Conservation (phyloP, 2,329 filamentous ascomycete genomes). For the Botrytis medusae region DNA sequence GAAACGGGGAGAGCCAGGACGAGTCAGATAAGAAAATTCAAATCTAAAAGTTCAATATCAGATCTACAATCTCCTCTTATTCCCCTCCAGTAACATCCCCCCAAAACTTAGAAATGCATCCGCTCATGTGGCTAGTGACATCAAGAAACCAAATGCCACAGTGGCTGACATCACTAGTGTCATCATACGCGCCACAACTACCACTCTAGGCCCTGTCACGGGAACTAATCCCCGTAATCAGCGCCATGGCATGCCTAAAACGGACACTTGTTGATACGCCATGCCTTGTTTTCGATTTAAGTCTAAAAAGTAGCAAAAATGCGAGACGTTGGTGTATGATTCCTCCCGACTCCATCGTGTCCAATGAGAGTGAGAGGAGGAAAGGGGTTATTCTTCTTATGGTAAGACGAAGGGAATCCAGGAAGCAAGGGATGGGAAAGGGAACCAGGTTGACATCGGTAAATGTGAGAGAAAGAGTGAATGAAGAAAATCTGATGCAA, state of each 20-base stretch:
- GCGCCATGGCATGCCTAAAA: background rate
- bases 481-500: background rate
- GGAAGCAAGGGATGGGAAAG: background rate
- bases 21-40: background rate
- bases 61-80: background rate
- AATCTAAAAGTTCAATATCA: background rate
- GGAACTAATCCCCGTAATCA: constrained; percentile 1
- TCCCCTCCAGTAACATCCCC: background rate
- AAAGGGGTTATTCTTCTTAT: background rate
- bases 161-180: constrained; percentile 3
- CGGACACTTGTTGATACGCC: background rate
- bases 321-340: background rate
- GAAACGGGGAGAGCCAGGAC: background rate
- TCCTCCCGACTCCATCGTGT: background rate
- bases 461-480: background rate
- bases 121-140: constrained; percentile 11
- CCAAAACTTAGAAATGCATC: background rate
- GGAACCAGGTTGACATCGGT: background rate
- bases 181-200: background rate
- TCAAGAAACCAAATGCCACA: background rate
- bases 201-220: background rate
- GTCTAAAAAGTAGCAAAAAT: background rate
- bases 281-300: constrained; percentile 9
- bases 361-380: background rate
- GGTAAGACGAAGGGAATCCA: background rate